Base-by-base conservation (phyloP, 306 rosid species). In the Amphicarpaea edgeworthii region DNA sequence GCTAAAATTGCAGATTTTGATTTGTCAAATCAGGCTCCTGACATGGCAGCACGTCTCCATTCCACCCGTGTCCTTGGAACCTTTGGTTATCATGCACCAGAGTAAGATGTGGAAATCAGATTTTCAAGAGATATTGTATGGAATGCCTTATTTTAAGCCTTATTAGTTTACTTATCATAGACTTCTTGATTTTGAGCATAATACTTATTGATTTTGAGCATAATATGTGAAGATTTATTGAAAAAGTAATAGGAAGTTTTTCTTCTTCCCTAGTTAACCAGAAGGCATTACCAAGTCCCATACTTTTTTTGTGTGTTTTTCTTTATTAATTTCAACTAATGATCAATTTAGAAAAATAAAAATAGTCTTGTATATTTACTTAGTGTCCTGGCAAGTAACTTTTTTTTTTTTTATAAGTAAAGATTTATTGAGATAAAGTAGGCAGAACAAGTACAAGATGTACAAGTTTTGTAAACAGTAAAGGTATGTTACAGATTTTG, bases 11-110 rank as follows among this genome's bases (percentile, higher is more conserved):
- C 97, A 1, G 98, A 93, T 81, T 93, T 93, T 82, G 98, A 93
- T 87, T 85, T 93, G 85, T 93, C 96, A 80, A 93, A 93, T 69
- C 98, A 93, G 81, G 96, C 98, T 80, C 97, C 98, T 54, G 98
- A 93, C 87, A 90, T 89, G 94, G 97, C 98, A 50, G 95, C 98
- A 20, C 95, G 98, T 51, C 98, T 93, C 77, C 97, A 91, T 70
- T 93, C 98, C 16, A 90, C 98, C 32, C 98, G 97, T 77, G 98
- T 87, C 82, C 96, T 93, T 34, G 98, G 97, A 77, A 93, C 97
- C 75, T 91, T 90, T 76, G 98, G 98, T 67, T 93, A 93, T 84
- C 98, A 93, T 82, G 97, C 97, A 59, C 98, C 98, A 5, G 98
- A 93, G 97, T 93, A 93, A 90, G 93, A 79, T 72, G 42, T 71